phyloP scores from a whole-genome alignment of 352 stramenopile species.

The Blastocystis hominis region DNA sequence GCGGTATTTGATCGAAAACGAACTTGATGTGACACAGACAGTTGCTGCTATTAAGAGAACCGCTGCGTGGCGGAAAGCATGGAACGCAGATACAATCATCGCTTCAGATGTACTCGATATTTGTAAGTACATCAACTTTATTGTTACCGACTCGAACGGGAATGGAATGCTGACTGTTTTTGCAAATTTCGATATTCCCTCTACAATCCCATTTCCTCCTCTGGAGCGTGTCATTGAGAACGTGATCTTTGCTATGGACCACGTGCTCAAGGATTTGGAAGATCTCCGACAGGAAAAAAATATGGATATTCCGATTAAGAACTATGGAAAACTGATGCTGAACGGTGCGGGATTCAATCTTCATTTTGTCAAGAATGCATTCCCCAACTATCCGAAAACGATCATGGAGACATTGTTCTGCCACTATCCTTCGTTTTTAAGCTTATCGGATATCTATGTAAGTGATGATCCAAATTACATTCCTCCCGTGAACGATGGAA shows the following conservation, averaged over 20 bases:
- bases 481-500: not conserved
- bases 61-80: not conserved
- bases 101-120: slow-evolving; percentile 14
- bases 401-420: not conserved
- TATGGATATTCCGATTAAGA: not conserved
- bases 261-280: not conserved
- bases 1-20: slow-evolving; percentile 25
- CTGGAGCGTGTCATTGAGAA: not conserved
- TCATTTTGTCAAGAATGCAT: not conserved
- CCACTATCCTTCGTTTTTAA: not conserved
- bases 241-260: not conserved
- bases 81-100: slow-evolving; percentile 30
- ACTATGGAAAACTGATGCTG: not conserved
- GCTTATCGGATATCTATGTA: not conserved
- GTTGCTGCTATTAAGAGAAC: slow-evolving; percentile 40
- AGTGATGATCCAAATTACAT: not conserved
- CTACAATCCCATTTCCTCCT: not conserved
- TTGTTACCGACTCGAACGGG: not conserved
- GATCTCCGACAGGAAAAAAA: not conserved
- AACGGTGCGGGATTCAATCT: not conserved
- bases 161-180: not conserved
- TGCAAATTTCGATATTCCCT: not conserved
- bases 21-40: not conserved
- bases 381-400: slow-evolving; percentile 1
- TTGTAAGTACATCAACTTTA: not conserved